These are phyloP conservation scores for Cystofilobasidium ferigula DNA, from an alignment of 768 basidiomycete species.

Conservation along the genomic window DNA sequence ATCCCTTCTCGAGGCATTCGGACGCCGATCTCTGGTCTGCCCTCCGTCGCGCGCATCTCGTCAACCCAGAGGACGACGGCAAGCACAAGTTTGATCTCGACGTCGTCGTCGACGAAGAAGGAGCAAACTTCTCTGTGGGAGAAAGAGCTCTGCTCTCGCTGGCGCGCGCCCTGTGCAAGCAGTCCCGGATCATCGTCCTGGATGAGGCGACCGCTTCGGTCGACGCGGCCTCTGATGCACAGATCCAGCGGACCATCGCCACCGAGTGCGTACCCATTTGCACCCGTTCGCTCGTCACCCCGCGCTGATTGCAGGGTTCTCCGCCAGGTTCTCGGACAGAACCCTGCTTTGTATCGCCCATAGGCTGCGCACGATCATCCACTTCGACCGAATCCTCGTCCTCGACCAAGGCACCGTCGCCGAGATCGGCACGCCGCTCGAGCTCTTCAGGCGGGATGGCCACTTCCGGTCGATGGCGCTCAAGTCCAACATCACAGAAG, in stretches of 20 bases:
- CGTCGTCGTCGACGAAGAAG: constrained; percentile 73
- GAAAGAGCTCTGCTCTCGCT: constrained; percentile 68
- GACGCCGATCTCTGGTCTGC: constrained; percentile 82
- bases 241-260: constrained; percentile 77
- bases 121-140: constrained; percentile 64
- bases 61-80: constrained; percentile 33
- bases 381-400: constrained; percentile 9
- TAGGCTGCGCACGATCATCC: constrained; percentile 32
- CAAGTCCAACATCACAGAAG: constrained; percentile 59
- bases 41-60: constrained; percentile 68
- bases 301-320: background rate
- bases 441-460: constrained; percentile 50
- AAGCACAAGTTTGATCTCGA: constrained; percentile 60
- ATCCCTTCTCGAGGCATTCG: constrained; percentile 72
- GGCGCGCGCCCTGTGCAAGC: constrained; percentile 78
- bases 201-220: constrained; percentile 33
- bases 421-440: constrained; percentile 71
- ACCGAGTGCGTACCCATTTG: constrained; percentile 41
- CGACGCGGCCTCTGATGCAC: constrained; percentile 40
- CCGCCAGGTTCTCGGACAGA: constrained; percentile 53
- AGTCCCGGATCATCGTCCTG: constrained; percentile 49
- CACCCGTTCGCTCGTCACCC: background rate
- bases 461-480: constrained; percentile 82
- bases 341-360: constrained; percentile 83
- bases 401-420: constrained; percentile 13